Base-by-base conservation (phyloP, 345 rosid species). In the Erysimum cheiranthoides region DNA sequence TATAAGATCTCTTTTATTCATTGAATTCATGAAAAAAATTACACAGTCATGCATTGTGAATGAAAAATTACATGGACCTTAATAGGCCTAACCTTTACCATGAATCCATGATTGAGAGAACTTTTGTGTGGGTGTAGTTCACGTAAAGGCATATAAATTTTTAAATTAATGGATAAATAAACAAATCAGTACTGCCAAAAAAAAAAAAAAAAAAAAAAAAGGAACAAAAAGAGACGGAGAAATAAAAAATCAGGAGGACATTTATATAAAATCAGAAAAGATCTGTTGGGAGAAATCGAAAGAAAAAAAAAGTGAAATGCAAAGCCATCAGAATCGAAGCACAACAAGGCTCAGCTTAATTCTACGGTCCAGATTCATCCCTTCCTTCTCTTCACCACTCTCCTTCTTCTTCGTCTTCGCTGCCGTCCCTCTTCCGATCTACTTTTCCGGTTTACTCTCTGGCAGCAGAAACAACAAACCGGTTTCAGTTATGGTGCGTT, bases 281-380 rank as follows among this genome's bases (percentile, higher is more conserved):
- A 50, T 18, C 47, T 9, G 11, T 78, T 49, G 11, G 57, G 47
- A 0, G 9, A 66, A 66, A 40, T 66, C 69, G 78, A 73, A 76
- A 68, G 64, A 35, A 14, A 14, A 9, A 25, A 28, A 25, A 21
- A 13, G 3, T 12, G 66, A 77, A 71, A 78, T 78, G 81, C 81
- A 71, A 72, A 71, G 57, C 63, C 45, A 65, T 58, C 68, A 72
- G 11, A 51, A 66, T 78, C 77, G 73, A 50, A 78, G 69, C 18
- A 57, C n/a, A 43, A 6, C n/a, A 43, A 7, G 56, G 18, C 67
- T 71, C 14, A 71, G 67, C 43, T 7, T 59, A 5, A 25, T 40
- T 31, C 73, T 39, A 73, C 66, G 81, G 65, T 73, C 81, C 16
- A 66, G 81, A 67, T 67, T 78, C 70, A 27, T 71, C 45, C 78